A percentile compares a stretch with the other conserved stretches of the same genome.
Evolutionary conservation across 108 stramenopile genomes (phyloP).

Genomic region (Pelagomonas calceolata): DNA sequence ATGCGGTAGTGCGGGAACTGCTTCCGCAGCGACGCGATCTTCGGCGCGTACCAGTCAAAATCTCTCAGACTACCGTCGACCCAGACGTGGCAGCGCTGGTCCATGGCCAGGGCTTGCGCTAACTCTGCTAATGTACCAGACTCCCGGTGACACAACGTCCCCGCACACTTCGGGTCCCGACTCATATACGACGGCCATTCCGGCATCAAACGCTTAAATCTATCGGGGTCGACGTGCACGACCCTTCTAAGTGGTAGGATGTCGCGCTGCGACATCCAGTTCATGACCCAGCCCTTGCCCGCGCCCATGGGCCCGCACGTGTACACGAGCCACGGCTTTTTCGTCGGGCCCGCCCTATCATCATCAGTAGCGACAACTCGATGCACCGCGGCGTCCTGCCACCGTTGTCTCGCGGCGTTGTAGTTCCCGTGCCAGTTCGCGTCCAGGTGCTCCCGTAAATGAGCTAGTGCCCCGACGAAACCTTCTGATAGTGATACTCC

Average conservation of each 20-base stretch:
- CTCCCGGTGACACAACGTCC: slow-evolving; percentile 62
- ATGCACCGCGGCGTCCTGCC: slow-evolving; percentile 53
- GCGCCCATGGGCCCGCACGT: slow-evolving; percentile 46
- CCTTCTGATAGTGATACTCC: neutral
- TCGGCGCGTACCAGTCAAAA: slow-evolving; percentile 56
- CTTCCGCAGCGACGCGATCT: slow-evolving; percentile 49
- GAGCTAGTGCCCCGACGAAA: neutral
- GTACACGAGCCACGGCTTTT: slow-evolving; percentile 20
- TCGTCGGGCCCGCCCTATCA: neutral
- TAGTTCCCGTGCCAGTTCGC: slow-evolving; percentile 57
- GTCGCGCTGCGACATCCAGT: slow-evolving; percentile 36
- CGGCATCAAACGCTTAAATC: slow-evolving; percentile 39
- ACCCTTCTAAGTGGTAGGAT: slow-evolving; percentile 29
- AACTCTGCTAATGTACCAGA: slow-evolving; percentile 40
- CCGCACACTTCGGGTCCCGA: slow-evolving; percentile 21
- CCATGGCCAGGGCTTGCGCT: slow-evolving; percentile 46
- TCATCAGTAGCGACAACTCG: slow-evolving; percentile 3
- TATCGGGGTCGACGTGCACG: slow-evolving; percentile 42
- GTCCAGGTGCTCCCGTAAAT: slow-evolving; percentile 25
- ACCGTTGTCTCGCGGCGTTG: slow-evolving; percentile 48
- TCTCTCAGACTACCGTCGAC: slow-evolving; percentile 70
- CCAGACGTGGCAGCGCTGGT: slow-evolving; percentile 61
- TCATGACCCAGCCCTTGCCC: slow-evolving; percentile 43
- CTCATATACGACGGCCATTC: slow-evolving; percentile 35
- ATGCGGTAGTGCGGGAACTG: slow-evolving; percentile 61